Conservation (phyloP, 345 rosid species). For the Rhizophora mangle region DNA sequence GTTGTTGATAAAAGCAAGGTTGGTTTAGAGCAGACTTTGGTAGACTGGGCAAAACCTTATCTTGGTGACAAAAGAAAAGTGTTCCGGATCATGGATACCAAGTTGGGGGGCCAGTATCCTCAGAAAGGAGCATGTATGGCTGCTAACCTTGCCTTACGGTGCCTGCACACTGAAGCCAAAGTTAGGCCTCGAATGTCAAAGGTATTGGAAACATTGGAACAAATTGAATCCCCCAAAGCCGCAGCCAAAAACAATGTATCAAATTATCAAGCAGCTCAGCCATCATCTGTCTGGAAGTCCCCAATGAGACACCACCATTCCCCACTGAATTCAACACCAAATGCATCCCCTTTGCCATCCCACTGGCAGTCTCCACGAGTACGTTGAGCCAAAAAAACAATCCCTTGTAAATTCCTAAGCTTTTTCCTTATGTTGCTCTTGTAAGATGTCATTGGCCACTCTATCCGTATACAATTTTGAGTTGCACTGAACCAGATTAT, state of each 20-base stretch:
- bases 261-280: constrained; percentile 32
- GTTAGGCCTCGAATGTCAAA: constrained; percentile 83
- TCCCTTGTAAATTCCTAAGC: constrained; percentile 22
- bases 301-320: constrained; percentile 56
- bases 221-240: constrained; percentile 47
- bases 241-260: constrained; percentile 26
- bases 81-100: constrained; percentile 95
- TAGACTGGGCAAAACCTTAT: constrained; percentile 95
- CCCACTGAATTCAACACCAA: constrained; percentile 48
- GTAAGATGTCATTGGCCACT: constrained; percentile 13
- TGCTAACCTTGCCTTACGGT: constrained; percentile 70
- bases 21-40: constrained; percentile 82
- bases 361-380: constrained; percentile 57
- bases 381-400: constrained; percentile 25
- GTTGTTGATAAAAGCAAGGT: constrained; percentile 83
- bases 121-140: constrained; percentile 80
- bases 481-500: constrained; percentile 16
- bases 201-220: constrained; percentile 63
- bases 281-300: constrained; percentile 45
- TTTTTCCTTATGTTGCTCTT: background rate
- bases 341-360: constrained; percentile 54
- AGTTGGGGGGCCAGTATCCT: constrained; percentile 89
- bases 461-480: constrained; percentile 23
- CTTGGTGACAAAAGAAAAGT: constrained; percentile 80
- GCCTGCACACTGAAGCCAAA: constrained; percentile 65